Conservation (phyloP, 2,329 filamentous ascomycete genomes). For the Rhinocladiella mackenziei region DNA sequence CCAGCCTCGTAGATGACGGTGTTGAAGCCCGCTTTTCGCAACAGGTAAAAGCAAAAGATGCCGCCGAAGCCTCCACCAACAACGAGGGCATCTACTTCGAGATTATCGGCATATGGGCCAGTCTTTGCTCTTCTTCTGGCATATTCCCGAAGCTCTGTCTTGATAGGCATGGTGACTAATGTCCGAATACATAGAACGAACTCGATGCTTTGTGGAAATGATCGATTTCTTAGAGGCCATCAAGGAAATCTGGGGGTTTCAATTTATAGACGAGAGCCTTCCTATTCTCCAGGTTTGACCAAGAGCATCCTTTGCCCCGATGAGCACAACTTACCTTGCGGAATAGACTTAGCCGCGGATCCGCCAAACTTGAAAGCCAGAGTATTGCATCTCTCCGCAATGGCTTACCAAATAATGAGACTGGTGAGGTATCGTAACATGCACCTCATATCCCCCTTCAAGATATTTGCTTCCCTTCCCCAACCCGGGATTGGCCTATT, state of each 20-base stretch:
- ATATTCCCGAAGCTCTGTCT: conserved; percentile 39
- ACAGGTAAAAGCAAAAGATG: conserved; percentile 50
- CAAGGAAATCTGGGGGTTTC: too few species aligned
- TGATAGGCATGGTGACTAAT: conserved; percentile 40
- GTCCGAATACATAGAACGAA: conserved; percentile 35
- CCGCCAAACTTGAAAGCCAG: conserved; percentile 2
- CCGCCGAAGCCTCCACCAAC: conserved; percentile 39
- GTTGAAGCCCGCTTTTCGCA: conserved; percentile 50
- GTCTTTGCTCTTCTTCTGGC: conserved; percentile 43
- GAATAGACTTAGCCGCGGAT: too few species aligned
- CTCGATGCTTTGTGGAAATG: conserved; percentile 43
- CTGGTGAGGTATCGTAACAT: too few species aligned
- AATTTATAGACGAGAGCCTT: too few species aligned
- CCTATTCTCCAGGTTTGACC: too few species aligned
- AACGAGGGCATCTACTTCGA: conserved; percentile 32
- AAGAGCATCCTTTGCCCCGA: too few species aligned
- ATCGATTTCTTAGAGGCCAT: too few species aligned
- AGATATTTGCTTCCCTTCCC: too few species aligned
- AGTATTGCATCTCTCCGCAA: not conserved
- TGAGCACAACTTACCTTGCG: too few species aligned
- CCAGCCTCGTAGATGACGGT: conserved; percentile 53
- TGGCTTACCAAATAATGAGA: not conserved
- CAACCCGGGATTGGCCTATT: too few species aligned
- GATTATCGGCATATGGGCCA: conserved; percentile 33
- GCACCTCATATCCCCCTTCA: too few species aligned